Conservation (phyloP, 2,329 filamentous ascomycete species). For the Dendrostoma leiphaemia region DNA sequence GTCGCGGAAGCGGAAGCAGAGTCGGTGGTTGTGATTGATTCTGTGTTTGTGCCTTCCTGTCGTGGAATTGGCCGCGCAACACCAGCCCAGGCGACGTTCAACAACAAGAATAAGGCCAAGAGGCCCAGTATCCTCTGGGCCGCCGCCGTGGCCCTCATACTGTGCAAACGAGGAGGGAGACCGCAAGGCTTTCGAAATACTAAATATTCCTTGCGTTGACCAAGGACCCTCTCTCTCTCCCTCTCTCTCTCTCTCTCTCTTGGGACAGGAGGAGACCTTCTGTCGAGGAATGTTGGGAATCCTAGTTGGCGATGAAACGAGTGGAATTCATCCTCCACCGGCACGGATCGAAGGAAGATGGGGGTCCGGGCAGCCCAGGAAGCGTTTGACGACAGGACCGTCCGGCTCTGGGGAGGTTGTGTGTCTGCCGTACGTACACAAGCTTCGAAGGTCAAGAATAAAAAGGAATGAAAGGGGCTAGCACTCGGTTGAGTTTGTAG, state of each 20-base stretch:
- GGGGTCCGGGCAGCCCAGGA: background rate
- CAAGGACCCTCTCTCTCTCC: background rate
- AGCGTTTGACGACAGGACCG: too few species aligned
- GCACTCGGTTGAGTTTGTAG: background rate
- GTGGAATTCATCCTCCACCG: constrained; percentile 8
- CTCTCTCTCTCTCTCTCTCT: too few species aligned
- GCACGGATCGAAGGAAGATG: constrained; percentile 1
- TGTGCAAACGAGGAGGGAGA: background rate
- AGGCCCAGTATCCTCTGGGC: constrained; percentile 4
- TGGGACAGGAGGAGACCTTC: background rate
- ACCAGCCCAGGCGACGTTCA: constrained; percentile 11
- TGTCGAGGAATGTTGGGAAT: background rate
- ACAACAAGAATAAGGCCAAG: constrained; percentile 10
- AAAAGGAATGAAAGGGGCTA: background rate
- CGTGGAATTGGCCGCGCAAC: constrained; percentile 15
- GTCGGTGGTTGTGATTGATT: background rate
- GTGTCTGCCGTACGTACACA: too few species aligned
- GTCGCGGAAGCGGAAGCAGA: constrained; percentile 1
- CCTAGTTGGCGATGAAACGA: background rate
- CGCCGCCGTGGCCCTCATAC: constrained; percentile 5
- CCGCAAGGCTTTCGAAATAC: too few species aligned
- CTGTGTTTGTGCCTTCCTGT: background rate
- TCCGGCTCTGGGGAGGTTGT: too few species aligned
- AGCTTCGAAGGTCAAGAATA: background rate
- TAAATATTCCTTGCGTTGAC: background rate